A percentile compares a stretch with the other conserved stretches of the same genome.
phyloP scores from a whole-genome alignment of 164 flowering plant species.

The Santalum album region DNA sequence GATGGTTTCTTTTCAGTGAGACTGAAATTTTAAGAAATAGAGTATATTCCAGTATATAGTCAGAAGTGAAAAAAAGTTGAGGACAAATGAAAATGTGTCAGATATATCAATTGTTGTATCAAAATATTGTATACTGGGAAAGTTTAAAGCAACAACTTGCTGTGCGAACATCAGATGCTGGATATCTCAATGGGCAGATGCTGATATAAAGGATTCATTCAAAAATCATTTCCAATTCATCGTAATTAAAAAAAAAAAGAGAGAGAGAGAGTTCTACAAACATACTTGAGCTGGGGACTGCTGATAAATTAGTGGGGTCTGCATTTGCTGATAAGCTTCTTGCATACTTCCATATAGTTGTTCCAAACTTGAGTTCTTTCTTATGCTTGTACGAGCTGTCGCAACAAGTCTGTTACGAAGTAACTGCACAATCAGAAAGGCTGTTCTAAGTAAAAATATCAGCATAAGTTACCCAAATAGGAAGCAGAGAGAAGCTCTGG shows the following conservation, averaged over 20 bases:
- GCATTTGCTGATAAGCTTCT: conserved; percentile 92
- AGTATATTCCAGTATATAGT: too few species aligned
- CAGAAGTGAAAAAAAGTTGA: too few species aligned
- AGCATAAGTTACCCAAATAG: neutral
- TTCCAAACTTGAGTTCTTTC: conserved; percentile 75
- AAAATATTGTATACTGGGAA: too few species aligned
- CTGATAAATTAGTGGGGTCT: conserved; percentile 86
- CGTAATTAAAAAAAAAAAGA: neutral
- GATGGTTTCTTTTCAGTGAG: neutral
- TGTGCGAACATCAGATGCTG: too few species aligned
- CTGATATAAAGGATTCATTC: too few species aligned
- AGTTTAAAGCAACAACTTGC: too few species aligned
- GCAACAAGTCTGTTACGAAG: conserved; percentile 79
- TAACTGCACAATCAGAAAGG: conserved; percentile 38
- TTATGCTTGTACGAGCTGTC: conserved; percentile 65
- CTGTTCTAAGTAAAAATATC: neutral
- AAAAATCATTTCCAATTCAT: too few species aligned
- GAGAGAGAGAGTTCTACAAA: neutral
- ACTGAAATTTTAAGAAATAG: neutral
- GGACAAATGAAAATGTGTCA: too few species aligned
- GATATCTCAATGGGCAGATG: too few species aligned
- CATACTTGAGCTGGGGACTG: conserved; percentile 47
- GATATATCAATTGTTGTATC: too few species aligned
- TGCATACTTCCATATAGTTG: conserved; percentile 92
- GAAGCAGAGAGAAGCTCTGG: neutral